Base-by-base conservation (phyloP, 805 yeast species). In the Cephaloascus fragrans region DNA sequence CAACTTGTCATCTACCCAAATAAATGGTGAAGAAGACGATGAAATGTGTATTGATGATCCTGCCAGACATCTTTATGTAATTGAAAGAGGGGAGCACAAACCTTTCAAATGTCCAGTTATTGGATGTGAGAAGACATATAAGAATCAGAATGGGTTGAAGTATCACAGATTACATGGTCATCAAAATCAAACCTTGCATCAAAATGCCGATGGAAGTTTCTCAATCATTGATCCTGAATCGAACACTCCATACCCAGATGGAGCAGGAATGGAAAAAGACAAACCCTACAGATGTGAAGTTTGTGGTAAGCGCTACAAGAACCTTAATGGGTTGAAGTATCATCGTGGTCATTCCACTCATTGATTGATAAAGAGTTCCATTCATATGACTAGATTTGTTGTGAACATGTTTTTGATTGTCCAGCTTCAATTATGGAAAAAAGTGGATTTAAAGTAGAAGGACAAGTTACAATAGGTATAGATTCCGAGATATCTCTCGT, bases 271-370 rank as follows among this genome's bases (percentile, higher is more conserved):
- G 75, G 98, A 93, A 60, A 89, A 87, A 67, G 98, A 93, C 67
- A 93, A 93, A 66, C 98, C 98, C 31, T 93, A 90, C 60, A 75
- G 97, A 55, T 93, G 98, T 63, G 97, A 93, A 64, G 96, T 90
- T 34, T 93, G 98, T 64, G 97, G 97, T 42, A 93, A 90, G 63
- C 69, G 98, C 41, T 93, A 93, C 67, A 93, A 93, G 71, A 93
- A 93, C 55, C 68, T 93, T 53, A 93, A 93, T 59, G 98, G 98
- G 19, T 71, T 93, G 60, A 93, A 93, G 62, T 93, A 93, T 60
- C 98, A 93, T 61, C 77, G 97, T 51, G 97, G 96, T 18, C 98
- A 93, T 62, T 80, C 97, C n/a, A 90, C 97, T 34, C 97, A 90
- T 67, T 89, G 59, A n/a, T n/a, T n/a, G n/a, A 50, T n/a, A n/a